phyloP scores from a whole-genome alignment of 371 early-diverging fungal genomes.

The Entomophthora muscae region DNA sequence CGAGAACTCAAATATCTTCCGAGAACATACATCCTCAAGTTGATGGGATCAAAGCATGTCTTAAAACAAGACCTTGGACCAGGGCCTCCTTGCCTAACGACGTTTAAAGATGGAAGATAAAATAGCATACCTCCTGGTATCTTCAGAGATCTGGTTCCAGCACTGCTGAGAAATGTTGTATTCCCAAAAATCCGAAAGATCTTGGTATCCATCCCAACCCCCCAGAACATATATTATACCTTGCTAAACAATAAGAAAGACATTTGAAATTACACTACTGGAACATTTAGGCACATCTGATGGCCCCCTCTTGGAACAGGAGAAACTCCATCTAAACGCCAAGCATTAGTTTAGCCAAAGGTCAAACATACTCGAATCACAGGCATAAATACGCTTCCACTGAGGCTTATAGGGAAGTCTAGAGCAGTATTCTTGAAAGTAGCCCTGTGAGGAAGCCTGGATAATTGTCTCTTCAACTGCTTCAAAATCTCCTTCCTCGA shows the following conservation, averaged over 20 bases:
- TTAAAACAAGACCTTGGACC: slow-evolving; percentile 83
- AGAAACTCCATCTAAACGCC: slow-evolving; percentile 17
- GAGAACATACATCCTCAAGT: slow-evolving; percentile 53
- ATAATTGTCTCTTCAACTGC: slow-evolving; percentile 45
- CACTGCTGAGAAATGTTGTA: slow-evolving; percentile 30
- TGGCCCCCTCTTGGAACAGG: slow-evolving; percentile 80
- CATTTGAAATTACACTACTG: slow-evolving; percentile 12
- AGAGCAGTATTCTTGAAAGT: slow-evolving; percentile 52
- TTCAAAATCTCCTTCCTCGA: slow-evolving; percentile 50
- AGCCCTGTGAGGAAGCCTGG: slow-evolving; percentile 28
- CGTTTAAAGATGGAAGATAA: slow-evolving; percentile 1
- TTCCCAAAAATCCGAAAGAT: slow-evolving; percentile 85
- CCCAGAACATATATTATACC: slow-evolving; percentile 79
- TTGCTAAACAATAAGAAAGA: slow-evolving; percentile 10
- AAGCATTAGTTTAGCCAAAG: not conserved
- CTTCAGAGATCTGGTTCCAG: slow-evolving; percentile 58
- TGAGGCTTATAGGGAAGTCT: slow-evolving; percentile 41
- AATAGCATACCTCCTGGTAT: slow-evolving; percentile 39
- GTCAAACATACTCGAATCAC: slow-evolving; percentile 9
- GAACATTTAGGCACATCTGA: slow-evolving; percentile 83
- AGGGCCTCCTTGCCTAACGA: slow-evolving; percentile 64
- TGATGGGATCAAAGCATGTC: slow-evolving; percentile 64
- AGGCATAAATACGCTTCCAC: slow-evolving; percentile 42
- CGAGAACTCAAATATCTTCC: slow-evolving; percentile 76
- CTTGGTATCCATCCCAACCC: slow-evolving; percentile 85